phyloP scores from a whole-genome alignment of 2,329 filamentous ascomycete genomes.

The Ophiocordyceps robertsii region DNA sequence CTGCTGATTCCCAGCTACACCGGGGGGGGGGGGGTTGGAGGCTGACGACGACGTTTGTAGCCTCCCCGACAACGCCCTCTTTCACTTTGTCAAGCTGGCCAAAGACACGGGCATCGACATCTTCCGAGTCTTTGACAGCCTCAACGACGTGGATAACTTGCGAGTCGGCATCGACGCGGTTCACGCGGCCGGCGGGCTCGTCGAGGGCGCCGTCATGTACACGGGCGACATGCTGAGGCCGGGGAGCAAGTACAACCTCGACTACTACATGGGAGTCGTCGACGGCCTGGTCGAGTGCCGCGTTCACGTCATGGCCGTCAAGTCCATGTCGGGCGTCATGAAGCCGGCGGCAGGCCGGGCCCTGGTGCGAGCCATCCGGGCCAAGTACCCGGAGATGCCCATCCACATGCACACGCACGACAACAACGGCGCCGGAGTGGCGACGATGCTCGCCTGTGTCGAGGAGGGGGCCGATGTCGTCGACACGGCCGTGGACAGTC shows the following conservation, averaged over 20 bases:
- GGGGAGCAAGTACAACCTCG: slow-evolving; percentile 93
- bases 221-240: slow-evolving; percentile 65
- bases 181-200: slow-evolving; percentile 86
- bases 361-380: slow-evolving; percentile 70
- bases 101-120: slow-evolving; percentile 98
- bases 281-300: slow-evolving; percentile 83
- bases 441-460: slow-evolving; percentile 93
- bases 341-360: slow-evolving; percentile 87
- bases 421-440: slow-evolving; percentile 59
- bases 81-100: slow-evolving; percentile 94
- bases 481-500: slow-evolving; percentile 86
- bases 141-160: slow-evolving; percentile 92
- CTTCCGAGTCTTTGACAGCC: slow-evolving; percentile 94
- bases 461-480: slow-evolving; percentile 89
- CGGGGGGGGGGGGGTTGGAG: background rate
- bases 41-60: slow-evolving; percentile 60
- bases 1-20: background rate
- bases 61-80: slow-evolving; percentile 93
- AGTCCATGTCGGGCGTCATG: slow-evolving; percentile 95
- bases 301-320: slow-evolving; percentile 84
- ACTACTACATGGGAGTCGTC: slow-evolving; percentile 80
- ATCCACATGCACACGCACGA: slow-evolving; percentile 99
- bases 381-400: slow-evolving; percentile 94
- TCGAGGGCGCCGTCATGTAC: slow-evolving; percentile 78
- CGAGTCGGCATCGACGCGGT: slow-evolving; percentile 96